phyloP scores from a whole-genome alignment of 495 filamentous ascomycete genomes.

The Sordaria brevicollis region DNA sequence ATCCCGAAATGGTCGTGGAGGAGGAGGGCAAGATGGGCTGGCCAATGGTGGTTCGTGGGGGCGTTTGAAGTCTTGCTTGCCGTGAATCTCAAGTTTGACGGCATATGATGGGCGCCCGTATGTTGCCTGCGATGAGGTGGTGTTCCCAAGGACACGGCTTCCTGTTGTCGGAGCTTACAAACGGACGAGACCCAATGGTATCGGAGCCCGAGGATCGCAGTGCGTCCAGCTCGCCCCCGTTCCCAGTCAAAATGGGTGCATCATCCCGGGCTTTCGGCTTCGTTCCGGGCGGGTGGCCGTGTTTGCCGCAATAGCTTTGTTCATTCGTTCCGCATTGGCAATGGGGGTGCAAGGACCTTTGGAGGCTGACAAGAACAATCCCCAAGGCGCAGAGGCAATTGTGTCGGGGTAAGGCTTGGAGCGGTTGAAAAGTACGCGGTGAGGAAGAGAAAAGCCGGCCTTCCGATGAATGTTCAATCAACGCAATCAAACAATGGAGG shows the following conservation, averaged over 20 bases:
- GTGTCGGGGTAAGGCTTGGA: neutral
- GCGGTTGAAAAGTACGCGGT: too few species aligned
- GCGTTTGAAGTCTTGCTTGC: conserved; percentile 20
- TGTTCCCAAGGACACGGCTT: conserved; percentile 16
- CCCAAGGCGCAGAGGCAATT: neutral
- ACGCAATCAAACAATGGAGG: neutral
- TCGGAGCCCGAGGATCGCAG: neutral
- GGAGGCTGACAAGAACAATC: neutral
- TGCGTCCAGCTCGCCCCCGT: neutral
- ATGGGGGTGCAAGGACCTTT: neutral
- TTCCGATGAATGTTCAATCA: neutral
- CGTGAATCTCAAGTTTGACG: conserved; percentile 18
- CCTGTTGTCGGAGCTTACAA: conserved; percentile 11
- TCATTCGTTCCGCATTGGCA: neutral
- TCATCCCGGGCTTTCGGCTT: neutral
- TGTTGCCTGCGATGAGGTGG: conserved; percentile 1
- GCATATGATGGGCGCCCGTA: conserved; percentile 10
- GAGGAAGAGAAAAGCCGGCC: neutral
- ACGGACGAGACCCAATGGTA: conserved; percentile 11
- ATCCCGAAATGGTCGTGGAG: neutral
- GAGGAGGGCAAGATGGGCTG: neutral
- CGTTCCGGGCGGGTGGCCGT: neutral
- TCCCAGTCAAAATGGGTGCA: neutral
- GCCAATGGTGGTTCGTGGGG: conserved; percentile 12
- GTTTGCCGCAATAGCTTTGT: neutral